Conservation (phyloP, 2,329 filamentous ascomycete genomes). For the Fusarium graminum region DNA sequence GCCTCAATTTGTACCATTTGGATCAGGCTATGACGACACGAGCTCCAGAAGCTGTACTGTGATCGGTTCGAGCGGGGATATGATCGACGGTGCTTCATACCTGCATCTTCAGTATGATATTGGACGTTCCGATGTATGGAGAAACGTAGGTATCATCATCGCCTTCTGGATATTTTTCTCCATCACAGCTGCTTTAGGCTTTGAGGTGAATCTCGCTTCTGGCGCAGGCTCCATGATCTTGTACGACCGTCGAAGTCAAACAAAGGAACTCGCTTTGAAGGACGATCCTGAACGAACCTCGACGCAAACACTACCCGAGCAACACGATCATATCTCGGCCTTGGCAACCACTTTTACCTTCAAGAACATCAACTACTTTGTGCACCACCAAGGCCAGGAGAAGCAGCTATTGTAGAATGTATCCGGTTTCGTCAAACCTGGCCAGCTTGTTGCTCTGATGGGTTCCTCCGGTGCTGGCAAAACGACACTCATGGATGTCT, state of each 20-base stretch:
- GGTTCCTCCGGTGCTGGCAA: slow-evolving; percentile 85
- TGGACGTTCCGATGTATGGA: not conserved
- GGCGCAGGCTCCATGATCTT: not conserved
- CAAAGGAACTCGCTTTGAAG: not conserved
- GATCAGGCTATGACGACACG: slow-evolving; percentile 14
- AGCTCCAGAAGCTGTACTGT: not conserved
- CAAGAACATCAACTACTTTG: slow-evolving; percentile 78
- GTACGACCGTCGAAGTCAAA: not conserved
- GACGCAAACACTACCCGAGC: not conserved
- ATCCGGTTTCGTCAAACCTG: slow-evolving; percentile 80
- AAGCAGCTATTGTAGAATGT: slow-evolving; percentile 69
- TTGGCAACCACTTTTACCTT: slow-evolving; percentile 69
- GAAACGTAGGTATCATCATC: slow-evolving; percentile 2
- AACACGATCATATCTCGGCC: not conserved
- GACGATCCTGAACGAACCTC: not conserved
- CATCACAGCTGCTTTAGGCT: not conserved
- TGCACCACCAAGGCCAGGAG: slow-evolving; percentile 68
- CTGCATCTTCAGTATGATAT: not conserved
- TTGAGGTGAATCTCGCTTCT: slow-evolving; percentile 2
- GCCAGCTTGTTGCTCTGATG: slow-evolving; percentile 78
- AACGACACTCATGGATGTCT: slow-evolving; percentile 85
- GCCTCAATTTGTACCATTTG: slow-evolving; percentile 45
- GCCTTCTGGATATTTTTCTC: slow-evolving; percentile 1
- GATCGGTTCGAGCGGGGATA: not conserved
- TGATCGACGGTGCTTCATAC: not conserved